These are phyloP conservation scores for Collybiopsis confluens DNA, from an alignment of 768 basidiomycete genomes.

Conservation along the genomic window DNA sequence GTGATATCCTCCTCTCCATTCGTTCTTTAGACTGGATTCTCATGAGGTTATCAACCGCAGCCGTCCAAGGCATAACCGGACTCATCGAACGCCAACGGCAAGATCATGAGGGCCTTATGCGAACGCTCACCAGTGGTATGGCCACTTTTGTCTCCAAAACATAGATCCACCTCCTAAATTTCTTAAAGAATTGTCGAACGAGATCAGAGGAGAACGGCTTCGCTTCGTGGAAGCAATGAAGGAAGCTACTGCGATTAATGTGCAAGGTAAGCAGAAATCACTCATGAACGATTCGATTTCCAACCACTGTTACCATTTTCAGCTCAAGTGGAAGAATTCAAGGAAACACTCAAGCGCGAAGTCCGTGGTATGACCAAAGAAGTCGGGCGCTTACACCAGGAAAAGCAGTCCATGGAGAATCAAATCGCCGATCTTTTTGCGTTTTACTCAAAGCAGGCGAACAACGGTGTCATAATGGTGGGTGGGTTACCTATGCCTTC, in stretches of 20 bases:
- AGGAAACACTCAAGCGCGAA: constrained; percentile 72
- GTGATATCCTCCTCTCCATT: constrained; percentile 10
- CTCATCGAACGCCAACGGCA: constrained; percentile 66
- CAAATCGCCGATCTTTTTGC: constrained; percentile 72
- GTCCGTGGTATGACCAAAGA: constrained; percentile 73
- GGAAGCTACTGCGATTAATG: constrained; percentile 84
- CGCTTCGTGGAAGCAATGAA: constrained; percentile 95
- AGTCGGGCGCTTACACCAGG: constrained; percentile 60
- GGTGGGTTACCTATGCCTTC: not conserved
- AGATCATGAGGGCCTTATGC: constrained; percentile 69
- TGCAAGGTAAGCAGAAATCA: constrained; percentile 50
- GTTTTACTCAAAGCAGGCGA: constrained; percentile 63
- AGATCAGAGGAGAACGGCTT: constrained; percentile 82
- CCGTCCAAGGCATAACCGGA: constrained; percentile 52
- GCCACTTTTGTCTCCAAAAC: not conserved
- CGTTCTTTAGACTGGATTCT: constrained; percentile 8
- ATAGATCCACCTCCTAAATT: too few relatives aligned
- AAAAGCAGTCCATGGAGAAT: constrained; percentile 61
- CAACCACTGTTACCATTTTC: constrained; percentile 10
- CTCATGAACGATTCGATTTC: not conserved
- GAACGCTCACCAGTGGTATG: constrained; percentile 60
- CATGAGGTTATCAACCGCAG: constrained; percentile 27
- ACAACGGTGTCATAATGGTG: constrained; percentile 26
- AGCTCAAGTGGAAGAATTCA: constrained; percentile 89
- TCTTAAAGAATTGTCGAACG: constrained; percentile 59